phyloP scores from a whole-genome alignment of 176 grass and related monocot species.

The Oryza rufipogon region DNA sequence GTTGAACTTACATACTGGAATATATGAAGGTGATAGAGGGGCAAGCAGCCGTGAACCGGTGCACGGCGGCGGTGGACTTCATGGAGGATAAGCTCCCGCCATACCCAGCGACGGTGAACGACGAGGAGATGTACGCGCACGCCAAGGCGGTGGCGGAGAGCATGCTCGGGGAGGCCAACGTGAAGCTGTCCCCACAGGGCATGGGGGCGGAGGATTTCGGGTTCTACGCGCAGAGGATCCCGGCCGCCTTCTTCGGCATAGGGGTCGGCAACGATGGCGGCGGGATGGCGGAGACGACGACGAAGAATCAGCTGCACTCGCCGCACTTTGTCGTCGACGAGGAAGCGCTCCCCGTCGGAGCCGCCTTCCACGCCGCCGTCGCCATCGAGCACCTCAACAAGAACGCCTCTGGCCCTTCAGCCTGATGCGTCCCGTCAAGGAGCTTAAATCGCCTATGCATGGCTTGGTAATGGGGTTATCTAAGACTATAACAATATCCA shows the following conservation, averaged over 20 bases:
- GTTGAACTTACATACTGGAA: no score
- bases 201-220: constrained; percentile 76
- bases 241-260: constrained; percentile 52
- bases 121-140: constrained; percentile 52
- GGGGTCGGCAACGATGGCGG: constrained; percentile 30
- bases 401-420: not conserved
- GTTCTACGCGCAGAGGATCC: constrained; percentile 63
- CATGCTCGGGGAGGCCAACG: constrained; percentile 60
- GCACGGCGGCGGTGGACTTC: constrained; percentile 56
- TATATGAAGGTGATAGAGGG: constrained; percentile 58
- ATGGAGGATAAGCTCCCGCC: constrained; percentile 55
- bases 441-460: no score
- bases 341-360: constrained; percentile 58
- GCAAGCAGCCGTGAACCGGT: constrained; percentile 59
- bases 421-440: not conserved
- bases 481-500: no score
- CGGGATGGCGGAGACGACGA: not conserved
- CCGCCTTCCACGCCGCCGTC: constrained; percentile 65
- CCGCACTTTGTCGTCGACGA: constrained; percentile 64
- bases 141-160: constrained; percentile 51
- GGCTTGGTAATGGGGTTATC: no score
- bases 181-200: not conserved
- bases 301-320: constrained; percentile 44
- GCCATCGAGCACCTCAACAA: constrained; percentile 63
- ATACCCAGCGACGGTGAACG: constrained; percentile 69